Base-by-base conservation (phyloP, 2,329 filamentous ascomycete species). In the Clarireedia hainanense region DNA sequence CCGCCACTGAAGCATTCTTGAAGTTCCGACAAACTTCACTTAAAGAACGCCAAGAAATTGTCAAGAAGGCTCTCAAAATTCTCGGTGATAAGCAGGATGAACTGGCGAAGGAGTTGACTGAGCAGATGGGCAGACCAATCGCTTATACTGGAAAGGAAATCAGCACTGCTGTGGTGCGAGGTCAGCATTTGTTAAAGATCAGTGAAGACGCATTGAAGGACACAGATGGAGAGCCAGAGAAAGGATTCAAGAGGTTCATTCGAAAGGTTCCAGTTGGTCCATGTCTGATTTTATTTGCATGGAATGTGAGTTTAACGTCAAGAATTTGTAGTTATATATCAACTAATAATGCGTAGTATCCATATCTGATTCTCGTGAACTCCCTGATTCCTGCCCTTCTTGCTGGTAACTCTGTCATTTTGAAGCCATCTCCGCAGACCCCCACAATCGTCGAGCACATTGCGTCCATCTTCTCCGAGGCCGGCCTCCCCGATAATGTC, bases 121-220 rank as follows among this genome's bases (percentile, higher is more conserved):
- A 89, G 69, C 91, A 97, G 75, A 97, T 97, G 91, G 92, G 92
- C 43, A 81, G 92, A 20, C 92, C 92, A 36, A 96, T 96, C 66
- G 81, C 87, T 39, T 96, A 92, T 71, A 88, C 89, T 0, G 84
- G 80, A 47, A 90, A 84, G 63, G 92, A 97, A 75, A 80, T 97
- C 63, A 75, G 82, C 30, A 97, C 92, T 15, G 91, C 91, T 6
- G 81, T 95, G 62, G 89, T 88, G 74, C 83, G 92, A 61, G 88
- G 85, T 61, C 84, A 95, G 68, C 95, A 95, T 68, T 76, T 97
- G 56, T 78, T 95, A 65, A 90, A 89, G 69, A 86, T 96, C 60
- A 90, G 87, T 64, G 82, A 85, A 10, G 87, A 94, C 43, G 83
- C 82, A 1, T 77, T 97, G 52, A 82, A 85, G 66, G 88, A 95